These are phyloP conservation scores for Flaveria brownii DNA, from an alignment of 129 eudicot genomes.

Conservation along the genomic window DNA sequence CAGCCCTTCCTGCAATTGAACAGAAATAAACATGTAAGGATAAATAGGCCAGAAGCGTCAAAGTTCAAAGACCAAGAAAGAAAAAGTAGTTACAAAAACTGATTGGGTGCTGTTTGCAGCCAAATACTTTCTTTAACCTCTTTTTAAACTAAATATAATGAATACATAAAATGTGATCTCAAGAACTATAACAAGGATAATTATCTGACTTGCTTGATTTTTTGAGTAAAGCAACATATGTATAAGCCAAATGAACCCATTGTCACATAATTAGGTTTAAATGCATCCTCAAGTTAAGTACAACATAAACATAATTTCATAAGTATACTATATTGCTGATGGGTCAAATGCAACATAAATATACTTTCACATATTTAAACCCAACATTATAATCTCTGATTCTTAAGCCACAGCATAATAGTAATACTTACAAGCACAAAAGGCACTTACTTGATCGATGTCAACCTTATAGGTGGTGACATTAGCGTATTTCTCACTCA, in stretches of 20 bases:
- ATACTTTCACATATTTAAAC: neutral
- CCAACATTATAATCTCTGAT: slow-evolving; percentile 4
- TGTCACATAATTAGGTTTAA: neutral
- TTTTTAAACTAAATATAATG: neutral
- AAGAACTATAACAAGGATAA: slow-evolving; percentile 1
- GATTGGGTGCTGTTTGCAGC: neutral
- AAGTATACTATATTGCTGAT: neutral
- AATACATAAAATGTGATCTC: neutral
- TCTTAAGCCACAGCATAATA: neutral
- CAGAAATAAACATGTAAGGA: slow-evolving; percentile 14
- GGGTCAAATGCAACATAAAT: neutral
- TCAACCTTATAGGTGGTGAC: slow-evolving; percentile 86
- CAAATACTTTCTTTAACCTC: neutral
- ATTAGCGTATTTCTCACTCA: slow-evolving; percentile 78
- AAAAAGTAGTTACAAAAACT: neutral
- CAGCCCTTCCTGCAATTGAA: slow-evolving; percentile 57
- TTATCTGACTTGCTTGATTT: neutral
- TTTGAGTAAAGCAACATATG: neutral
- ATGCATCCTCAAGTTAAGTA: neutral
- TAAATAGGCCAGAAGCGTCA: neutral
- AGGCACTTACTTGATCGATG: slow-evolving; percentile 65
- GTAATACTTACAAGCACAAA: slow-evolving; percentile 14
- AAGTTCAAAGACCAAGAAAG: neutral
- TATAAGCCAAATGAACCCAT: neutral
- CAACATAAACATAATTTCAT: neutral